phyloP scores from a whole-genome alignment of 2,329 filamentous ascomycete species.

The Colletotrichum falcatum region DNA sequence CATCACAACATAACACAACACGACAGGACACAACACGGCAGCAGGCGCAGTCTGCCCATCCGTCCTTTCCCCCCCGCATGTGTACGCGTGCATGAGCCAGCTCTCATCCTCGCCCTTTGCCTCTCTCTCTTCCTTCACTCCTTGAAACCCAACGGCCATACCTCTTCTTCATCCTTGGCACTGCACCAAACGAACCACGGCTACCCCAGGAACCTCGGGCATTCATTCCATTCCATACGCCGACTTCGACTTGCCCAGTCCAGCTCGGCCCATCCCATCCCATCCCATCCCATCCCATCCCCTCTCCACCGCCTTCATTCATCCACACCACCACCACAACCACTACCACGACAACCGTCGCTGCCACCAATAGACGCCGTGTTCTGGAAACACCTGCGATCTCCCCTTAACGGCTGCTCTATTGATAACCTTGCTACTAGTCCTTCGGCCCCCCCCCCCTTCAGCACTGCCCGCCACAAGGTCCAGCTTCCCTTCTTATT shows the following conservation, averaged over 20 bases:
- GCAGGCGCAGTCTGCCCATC: background rate
- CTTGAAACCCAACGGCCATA: conserved; percentile 24
- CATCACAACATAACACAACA: background rate
- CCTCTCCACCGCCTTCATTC: conserved; percentile 2
- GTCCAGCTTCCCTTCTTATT: conserved; percentile 19
- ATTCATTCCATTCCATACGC: background rate
- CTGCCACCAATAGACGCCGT: conserved; percentile 40
- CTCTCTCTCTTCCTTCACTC: conserved; percentile 15
- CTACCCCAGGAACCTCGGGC: conserved; percentile 1
- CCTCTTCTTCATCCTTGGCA: background rate
- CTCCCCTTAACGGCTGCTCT: conserved; percentile 33
- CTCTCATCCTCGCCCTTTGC: conserved; percentile 26
- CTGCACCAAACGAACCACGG: background rate
- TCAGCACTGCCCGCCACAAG: conserved; percentile 21
- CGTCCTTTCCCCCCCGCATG: conserved; percentile 1
- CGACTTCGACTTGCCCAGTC: conserved; percentile 2
- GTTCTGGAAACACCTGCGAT: conserved; percentile 41
- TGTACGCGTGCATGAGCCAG: conserved; percentile 29
- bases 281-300: background rate
- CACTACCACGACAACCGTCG: conserved; percentile 1
- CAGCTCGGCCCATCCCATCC: conserved; percentile 7
- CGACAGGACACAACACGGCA: background rate
- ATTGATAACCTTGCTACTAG: conserved; percentile 14
- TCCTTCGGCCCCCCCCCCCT: background rate
- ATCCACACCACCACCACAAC: conserved; percentile 13